Base-by-base conservation (phyloP, 2,329 filamentous ascomycete genomes). In the Penicillium sp. region DNA sequence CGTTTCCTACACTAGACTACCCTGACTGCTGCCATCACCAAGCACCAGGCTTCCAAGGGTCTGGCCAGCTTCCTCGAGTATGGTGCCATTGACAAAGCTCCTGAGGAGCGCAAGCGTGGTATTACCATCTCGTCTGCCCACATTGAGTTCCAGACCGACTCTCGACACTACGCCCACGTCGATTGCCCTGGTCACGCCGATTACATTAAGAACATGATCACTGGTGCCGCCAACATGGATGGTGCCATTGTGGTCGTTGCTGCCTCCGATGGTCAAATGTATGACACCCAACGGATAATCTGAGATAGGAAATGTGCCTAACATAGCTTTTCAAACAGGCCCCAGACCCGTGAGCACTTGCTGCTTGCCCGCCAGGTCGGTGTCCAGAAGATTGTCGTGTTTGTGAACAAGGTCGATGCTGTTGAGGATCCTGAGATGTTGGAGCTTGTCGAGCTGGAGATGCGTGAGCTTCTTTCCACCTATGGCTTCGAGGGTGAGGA, bases 181-280 rank as follows among this genome's bases (percentile, higher is more conserved):
- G 92, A 98, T 79, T 98, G 92, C 72, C 92, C 92, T 42, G 92
- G 92, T 72, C 92, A 98, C 83, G 92, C 92, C 71, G 92, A 98
- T 87, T 98, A 98, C 78, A 96, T 98, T 76, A 98, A 98, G 81
- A 98, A 98, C 83, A 98, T 98, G 92, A 98, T 98, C 69, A 98
- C 92, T 54, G 92, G 92, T 81, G 89, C 92, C 48, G 90, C 93
- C 60, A 94, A 88, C 76, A 98, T 98, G 92, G 92, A 98, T 60
- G 92, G 92, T 60, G 90, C 92, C 60, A 90, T 98, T 65, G 95
- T 98, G 60, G 92, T 98, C 54, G 93, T 98, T 58, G 93, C 93
- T 56, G 92, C 92, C 55, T 95, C 88, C 25, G 92, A 98, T 66
- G 92, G 92, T 65, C 93, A 98, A 75, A 98, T 98, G 92, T 77